A percentile compares a stretch with the other conserved stretches of the same genome.
These are phyloP conservation scores for Lentithecium fluviatile DNA, from an alignment of 495 filamentous ascomycete genomes.

Conservation along the genomic window DNA sequence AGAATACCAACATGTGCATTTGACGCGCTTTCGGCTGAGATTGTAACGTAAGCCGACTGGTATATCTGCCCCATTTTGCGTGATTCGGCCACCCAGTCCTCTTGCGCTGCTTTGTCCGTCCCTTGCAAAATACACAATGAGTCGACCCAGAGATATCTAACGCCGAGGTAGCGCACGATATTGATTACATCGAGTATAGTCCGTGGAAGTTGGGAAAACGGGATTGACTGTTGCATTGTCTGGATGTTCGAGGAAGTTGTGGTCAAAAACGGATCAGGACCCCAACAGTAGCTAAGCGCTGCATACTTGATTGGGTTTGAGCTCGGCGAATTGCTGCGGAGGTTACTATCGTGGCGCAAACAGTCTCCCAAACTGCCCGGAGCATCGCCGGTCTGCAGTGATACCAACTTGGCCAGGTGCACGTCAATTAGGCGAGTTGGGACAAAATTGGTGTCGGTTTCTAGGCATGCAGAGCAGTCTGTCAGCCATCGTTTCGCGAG, in stretches of 20 bases:
- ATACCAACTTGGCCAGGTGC: too few relatives aligned
- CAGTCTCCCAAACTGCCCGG: too few relatives aligned
- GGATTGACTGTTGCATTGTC: neutral
- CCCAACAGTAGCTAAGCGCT: constrained; percentile 11
- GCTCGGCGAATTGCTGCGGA: too few relatives aligned
- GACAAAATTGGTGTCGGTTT: neutral
- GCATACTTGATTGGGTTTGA: too few relatives aligned
- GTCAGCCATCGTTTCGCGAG: neutral
- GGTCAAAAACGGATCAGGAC: neutral
- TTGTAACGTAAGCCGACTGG: constrained; percentile 3
- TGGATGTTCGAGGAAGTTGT: neutral
- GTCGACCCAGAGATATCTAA: neutral
- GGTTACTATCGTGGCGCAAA: too few relatives aligned
- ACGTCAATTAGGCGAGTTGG: constrained; percentile 12
- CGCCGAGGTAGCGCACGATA: neutral
- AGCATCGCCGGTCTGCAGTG: too few relatives aligned
- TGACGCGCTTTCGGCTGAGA: constrained; percentile 6
- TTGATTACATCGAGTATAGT: neutral
- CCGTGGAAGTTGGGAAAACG: neutral
- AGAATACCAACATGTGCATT: neutral
- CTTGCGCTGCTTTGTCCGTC: neutral
- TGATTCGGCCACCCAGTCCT: neutral
- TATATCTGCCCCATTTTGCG: constrained; percentile 4
- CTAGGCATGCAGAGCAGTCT: neutral
- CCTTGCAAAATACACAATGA: neutral